Conservation (phyloP, 345 rosid species). For the Salix exigua region DNA sequence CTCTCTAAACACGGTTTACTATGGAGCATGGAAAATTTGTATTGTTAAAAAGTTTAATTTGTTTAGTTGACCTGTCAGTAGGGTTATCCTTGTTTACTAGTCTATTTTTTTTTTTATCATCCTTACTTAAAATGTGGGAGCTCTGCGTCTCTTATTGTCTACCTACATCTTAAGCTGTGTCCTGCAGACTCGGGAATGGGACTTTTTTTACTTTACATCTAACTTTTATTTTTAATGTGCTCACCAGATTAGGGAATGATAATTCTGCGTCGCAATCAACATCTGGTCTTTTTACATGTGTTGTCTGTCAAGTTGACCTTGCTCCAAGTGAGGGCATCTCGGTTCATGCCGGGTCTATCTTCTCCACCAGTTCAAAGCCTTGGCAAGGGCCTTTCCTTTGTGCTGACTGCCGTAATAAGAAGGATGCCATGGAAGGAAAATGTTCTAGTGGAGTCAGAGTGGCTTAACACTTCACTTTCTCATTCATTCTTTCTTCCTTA, state of each 20-base stretch:
- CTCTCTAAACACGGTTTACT: no score
- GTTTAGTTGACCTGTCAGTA: neutral
- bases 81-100: neutral
- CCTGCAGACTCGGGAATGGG: conserved; percentile 60
- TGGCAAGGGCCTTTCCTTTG: conserved; percentile 98
- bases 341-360: conserved; percentile 72
- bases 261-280: conserved; percentile 37
- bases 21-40: neutral
- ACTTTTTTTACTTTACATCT: neutral
- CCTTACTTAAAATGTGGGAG: no score
- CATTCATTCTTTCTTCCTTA: conserved; percentile 20
- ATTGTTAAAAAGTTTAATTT: neutral
- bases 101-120: neutral
- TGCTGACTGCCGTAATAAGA: conserved; percentile 65
- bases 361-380: conserved; percentile 64
- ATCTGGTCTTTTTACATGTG: conserved; percentile 68
- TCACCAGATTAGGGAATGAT: conserved; percentile 69
- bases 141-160: neutral
- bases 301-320: conserved; percentile 77
- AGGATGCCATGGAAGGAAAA: conserved; percentile 96
- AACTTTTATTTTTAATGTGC: neutral
- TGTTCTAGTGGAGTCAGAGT: conserved; percentile 73
- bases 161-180: neutral
- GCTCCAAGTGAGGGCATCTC: conserved; percentile 78
- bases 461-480: conserved; percentile 28